Conservation (phyloP, 2,329 filamentous ascomycete genomes). For the Diaporthe destruens region DNA sequence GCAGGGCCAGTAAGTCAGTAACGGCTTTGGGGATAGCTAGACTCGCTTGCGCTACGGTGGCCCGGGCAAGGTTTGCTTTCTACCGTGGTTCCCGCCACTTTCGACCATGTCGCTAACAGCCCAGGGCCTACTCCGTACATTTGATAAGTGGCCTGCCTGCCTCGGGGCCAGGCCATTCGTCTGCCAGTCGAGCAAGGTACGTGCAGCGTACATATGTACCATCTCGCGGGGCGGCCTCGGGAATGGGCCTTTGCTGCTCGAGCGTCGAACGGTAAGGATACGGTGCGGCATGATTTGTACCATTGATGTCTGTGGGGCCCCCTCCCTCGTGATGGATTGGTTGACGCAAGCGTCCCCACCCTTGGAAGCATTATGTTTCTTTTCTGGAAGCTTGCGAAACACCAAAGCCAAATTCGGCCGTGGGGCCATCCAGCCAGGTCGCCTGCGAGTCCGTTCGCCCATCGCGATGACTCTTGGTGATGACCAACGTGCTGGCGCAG, state of each 20-base stretch:
- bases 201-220: not conserved
- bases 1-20: conserved; percentile 1
- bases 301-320: conserved; percentile 22
- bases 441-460: conserved; percentile 2
- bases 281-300: conserved; percentile 30
- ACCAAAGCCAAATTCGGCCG: conserved; percentile 28
- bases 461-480: conserved; percentile 15
- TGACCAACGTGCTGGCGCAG: conserved; percentile 16
- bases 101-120: not conserved
- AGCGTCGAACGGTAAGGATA: conserved; percentile 21
- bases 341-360: conserved; percentile 35
- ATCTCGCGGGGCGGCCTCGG: not conserved
- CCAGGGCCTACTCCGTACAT: not conserved
- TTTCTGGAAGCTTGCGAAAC: conserved; percentile 42
- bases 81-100: conserved; percentile 8
- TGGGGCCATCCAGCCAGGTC: conserved; percentile 7
- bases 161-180: conserved; percentile 11
- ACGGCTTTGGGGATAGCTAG: conserved; percentile 10
- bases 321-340: conserved; percentile 31
- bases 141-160: conserved; percentile 1
- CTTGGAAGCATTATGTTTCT: conserved; percentile 36
- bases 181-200: not conserved
- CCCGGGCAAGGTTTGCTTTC: conserved; percentile 24
- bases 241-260: not conserved
- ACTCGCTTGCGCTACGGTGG: not conserved